Base-by-base conservation (phyloP, 2,329 filamentous ascomycete species). In the Talaromyces sp. region DNA sequence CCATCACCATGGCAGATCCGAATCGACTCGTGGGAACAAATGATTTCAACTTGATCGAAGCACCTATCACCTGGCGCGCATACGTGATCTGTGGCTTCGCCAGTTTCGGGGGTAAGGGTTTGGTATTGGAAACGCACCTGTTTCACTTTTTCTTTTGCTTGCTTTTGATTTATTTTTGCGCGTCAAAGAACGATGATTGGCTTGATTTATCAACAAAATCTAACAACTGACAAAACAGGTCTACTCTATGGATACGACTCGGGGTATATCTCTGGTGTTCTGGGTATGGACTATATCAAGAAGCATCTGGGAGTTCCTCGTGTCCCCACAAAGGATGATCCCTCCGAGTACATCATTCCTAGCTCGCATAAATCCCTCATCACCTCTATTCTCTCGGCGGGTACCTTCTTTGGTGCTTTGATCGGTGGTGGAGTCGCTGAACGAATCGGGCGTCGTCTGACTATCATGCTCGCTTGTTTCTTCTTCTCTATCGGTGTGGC, bases 371-470 rank as follows among this genome's bases (percentile, higher is more conserved):
- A 82, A 62, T 86, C 83, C 20, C 76, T 87, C 47, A 86, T 91
- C 68, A 86, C 85, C 65, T 90, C 88, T 11, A 91, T 92, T 63
- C 82, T 92, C 44, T 92, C 89, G 35, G 83, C 80, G 67, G 83
- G 85, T 72, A 90, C 89, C 65, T 92, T 92, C 80, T 87, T 91
- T 56, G 86, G 89, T 67, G 87, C 89, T 47, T 67, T 92, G 60
- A 84, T 90, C 56, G 89, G 87, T 52, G 89, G 89, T 78, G 87
- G 89, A 69, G 68, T 91, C 55, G 83, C 89, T 58, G 90, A 93
- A 70, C 81, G 77, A 69, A 84, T 90, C 54, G 90, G 90, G 37
- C 72, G 72, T 52, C 70, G 71, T 65, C 83, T 80, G 69, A 88
- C 87, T 55, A 83, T 91, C 73, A 86, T 90, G 56, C 17, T 73